These are phyloP conservation scores for Triangularia setosa DNA, from an alignment of 2,329 filamentous ascomycete species.

Conservation along the genomic window DNA sequence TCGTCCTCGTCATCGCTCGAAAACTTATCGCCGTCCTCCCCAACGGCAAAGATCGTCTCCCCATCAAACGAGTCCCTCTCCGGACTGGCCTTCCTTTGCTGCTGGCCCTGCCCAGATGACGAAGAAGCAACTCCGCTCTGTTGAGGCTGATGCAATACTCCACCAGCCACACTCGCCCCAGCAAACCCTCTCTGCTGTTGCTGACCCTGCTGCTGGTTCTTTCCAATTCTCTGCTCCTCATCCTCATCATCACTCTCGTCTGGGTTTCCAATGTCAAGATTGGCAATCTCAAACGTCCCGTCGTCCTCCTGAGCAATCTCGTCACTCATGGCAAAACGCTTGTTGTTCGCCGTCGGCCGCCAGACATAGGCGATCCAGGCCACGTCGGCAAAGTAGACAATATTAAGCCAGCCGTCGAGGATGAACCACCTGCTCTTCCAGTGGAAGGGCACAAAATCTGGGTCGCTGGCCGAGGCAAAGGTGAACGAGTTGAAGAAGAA, in stretches of 20 bases:
- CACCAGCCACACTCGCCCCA: not conserved
- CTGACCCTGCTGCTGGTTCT: constrained; percentile 22
- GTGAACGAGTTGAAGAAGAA: constrained; percentile 98
- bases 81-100: constrained; percentile 31
- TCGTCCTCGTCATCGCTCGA: constrained; percentile 71
- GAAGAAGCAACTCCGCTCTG: not conserved
- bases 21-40: constrained; percentile 78
- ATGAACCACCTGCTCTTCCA: constrained; percentile 99
- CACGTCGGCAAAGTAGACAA: constrained; percentile 93
- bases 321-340: constrained; percentile 97
- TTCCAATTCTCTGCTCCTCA: constrained; percentile 51
- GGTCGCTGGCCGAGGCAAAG: constrained; percentile 79
- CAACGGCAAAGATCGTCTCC: constrained; percentile 94
- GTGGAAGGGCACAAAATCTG: constrained; percentile 90
- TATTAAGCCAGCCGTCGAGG: constrained; percentile 92
- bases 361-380: constrained; percentile 92
- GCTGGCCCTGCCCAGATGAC: not conserved
- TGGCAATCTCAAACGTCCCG: constrained; percentile 88
- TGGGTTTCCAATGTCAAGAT: constrained; percentile 80
- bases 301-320: constrained; percentile 98
- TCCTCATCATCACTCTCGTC: constrained; percentile 56
- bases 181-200: constrained; percentile 16
- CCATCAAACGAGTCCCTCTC: constrained; percentile 64
- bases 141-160: not conserved
- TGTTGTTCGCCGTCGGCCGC: constrained; percentile 94